Base-by-base conservation (phyloP, 495 filamentous ascomycete genomes). In the Cercophora scortea region DNA sequence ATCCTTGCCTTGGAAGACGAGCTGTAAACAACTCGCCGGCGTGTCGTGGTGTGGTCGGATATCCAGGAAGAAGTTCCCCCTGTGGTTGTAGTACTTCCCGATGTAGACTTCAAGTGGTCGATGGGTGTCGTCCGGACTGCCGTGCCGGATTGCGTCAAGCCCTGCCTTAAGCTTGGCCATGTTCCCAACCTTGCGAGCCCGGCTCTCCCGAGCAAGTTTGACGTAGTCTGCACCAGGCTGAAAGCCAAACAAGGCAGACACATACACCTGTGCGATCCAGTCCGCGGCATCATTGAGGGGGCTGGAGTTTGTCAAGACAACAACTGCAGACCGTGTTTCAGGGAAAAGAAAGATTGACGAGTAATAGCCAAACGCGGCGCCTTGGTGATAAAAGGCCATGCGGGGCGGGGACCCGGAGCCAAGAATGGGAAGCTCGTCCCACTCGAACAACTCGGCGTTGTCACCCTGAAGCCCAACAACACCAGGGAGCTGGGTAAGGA, bases 221-320 rank as follows among this genome's bases (percentile, higher is more conserved):
- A 56, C 49, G 18, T 56, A 59, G 8, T 52, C 35, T 8, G 32
- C 18, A 0, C 16, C 16, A 0, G 42, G 43, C 8, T 19, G 32
- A 17, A 51, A 38, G 25, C 52, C 51, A 6, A 68, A 54, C 1
- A 68, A 42, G 0, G 51, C 44, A 36, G 61, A 43, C 17, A 67
- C 51, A 15, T 61, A n/a, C 8, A 61, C 32, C 33, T 63, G 63
- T 16, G 46, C 39, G 15, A 69, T 53, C 59, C 59, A 70, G 54
- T 68, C 67, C 17, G 63, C 36, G 1, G 44, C 45, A 40, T 70
- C 67, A 32, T 54, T 58, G 13, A 63, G 51, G 8, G 57, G 13
- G 15, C 61, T 12, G 4, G 55, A 47, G 48, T 70, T 69, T 8
- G 50, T 60, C 6, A 68, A 45, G 12, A 70, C 53, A 8, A 67